A percentile compares a stretch with the other conserved stretches of the same genome.
phyloP scores from a whole-genome alignment of 352 stramenopile species.

The Phytophthora tentaculata region DNA sequence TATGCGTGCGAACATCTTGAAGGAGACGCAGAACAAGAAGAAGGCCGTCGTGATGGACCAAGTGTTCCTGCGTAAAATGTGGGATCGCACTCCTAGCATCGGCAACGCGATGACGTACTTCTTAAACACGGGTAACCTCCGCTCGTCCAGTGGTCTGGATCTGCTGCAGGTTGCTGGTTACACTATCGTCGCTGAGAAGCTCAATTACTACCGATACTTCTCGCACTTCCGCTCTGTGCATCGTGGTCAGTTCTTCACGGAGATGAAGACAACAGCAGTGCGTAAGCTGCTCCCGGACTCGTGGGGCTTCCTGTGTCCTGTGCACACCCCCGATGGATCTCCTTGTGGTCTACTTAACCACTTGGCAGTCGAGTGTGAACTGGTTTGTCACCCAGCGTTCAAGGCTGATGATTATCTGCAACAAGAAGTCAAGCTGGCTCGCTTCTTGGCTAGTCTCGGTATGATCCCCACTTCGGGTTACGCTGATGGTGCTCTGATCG shows the following conservation, averaged over 20 bases:
- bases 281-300: conserved; percentile 98
- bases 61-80: conserved; percentile 94
- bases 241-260: conserved; percentile 99
- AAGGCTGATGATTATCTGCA: conserved; percentile 73
- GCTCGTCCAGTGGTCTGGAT: conserved; percentile 97
- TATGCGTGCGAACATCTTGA: conserved; percentile 84
- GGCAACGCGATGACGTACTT: conserved; percentile 98
- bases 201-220: conserved; percentile 99
- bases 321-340: conserved; percentile 99
- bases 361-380: conserved; percentile 93
- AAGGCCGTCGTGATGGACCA: conserved; percentile 78
- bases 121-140: conserved; percentile 98
- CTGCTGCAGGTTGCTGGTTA: conserved; percentile 98
- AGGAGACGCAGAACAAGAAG: conserved; percentile 63
- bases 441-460: conserved; percentile 76
- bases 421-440: conserved; percentile 79
- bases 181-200: conserved; percentile 99
- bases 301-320: conserved; percentile 99
- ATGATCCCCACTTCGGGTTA: conserved; percentile 87
- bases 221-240: conserved; percentile 99
- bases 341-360: conserved; percentile 99
- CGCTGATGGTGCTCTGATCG: conserved; percentile 80
- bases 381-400: conserved; percentile 83
- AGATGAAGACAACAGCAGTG: conserved; percentile 99
- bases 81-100: conserved; percentile 90